These are phyloP conservation scores for Leptographium flavum DNA, from an alignment of 2,329 filamentous ascomycete species.

Conservation along the genomic window DNA sequence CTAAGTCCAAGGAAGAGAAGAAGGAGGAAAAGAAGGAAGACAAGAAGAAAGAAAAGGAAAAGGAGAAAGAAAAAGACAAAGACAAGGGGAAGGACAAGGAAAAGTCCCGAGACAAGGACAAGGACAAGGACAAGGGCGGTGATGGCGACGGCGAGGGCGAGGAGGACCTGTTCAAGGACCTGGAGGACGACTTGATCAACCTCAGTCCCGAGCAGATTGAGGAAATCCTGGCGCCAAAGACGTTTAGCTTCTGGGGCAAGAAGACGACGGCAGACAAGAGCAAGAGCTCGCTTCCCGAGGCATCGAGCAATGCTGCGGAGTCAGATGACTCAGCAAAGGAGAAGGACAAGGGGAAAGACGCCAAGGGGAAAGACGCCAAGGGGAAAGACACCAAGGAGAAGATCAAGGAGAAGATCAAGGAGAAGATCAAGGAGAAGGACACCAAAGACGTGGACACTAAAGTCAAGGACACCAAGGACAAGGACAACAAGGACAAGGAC, in stretches of 20 bases:
- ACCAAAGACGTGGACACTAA: slow-evolving; percentile 5
- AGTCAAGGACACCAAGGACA: slow-evolving; percentile 2
- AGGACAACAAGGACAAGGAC: slow-evolving; percentile 8
- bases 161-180: slow-evolving; percentile 16
- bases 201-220: slow-evolving; percentile 28
- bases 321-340: slow-evolving; percentile 8
- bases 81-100: slow-evolving; percentile 5
- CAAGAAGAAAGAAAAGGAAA: slow-evolving; percentile 1
- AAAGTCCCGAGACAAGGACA: slow-evolving; percentile 11
- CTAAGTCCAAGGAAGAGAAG: slow-evolving; percentile 15
- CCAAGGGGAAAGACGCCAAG: background rate
- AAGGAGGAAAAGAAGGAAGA: slow-evolving; percentile 4
- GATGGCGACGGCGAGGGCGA: slow-evolving; percentile 15
- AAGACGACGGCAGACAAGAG: slow-evolving; percentile 25
- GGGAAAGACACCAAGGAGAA: too few relatives aligned
- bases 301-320: slow-evolving; percentile 1
- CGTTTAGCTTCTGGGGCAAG: slow-evolving; percentile 43
- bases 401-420: too few relatives aligned
- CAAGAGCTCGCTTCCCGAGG: slow-evolving; percentile 22
- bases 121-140: slow-evolving; percentile 13
- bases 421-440: background rate
- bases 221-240: slow-evolving; percentile 24
- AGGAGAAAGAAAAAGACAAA: background rate
- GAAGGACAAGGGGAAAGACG: background rate
- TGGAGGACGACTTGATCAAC: slow-evolving; percentile 17